phyloP scores from a whole-genome alignment of 768 basidiomycete species.

The Kwoniella botswanensis region DNA sequence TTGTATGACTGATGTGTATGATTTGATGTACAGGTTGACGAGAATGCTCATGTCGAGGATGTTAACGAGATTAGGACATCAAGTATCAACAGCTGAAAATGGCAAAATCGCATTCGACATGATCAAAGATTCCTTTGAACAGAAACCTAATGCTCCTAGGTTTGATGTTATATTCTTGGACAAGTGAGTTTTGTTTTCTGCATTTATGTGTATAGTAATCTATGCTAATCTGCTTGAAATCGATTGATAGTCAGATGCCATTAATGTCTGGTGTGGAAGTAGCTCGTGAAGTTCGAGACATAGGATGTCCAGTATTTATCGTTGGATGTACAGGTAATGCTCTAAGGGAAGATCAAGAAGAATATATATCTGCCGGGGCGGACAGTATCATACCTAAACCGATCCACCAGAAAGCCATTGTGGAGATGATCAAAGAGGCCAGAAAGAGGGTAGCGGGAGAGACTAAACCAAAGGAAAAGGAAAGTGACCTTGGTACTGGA shows the following conservation, averaged over 20 bases:
- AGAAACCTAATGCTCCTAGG: slow-evolving; percentile 25
- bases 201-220: background rate
- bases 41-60: slow-evolving; percentile 57
- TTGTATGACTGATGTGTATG: background rate
- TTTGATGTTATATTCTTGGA: slow-evolving; percentile 55
- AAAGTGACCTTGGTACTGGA: background rate
- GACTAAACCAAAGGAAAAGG: slow-evolving; percentile 41
- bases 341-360: slow-evolving; percentile 55
- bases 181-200: slow-evolving; percentile 43
- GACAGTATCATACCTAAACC: slow-evolving; percentile 56
- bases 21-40: slow-evolving; percentile 39
- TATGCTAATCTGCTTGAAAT: background rate
- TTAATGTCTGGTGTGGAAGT: slow-evolving; percentile 57
- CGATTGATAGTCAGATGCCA: slow-evolving; percentile 54
- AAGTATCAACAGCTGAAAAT: slow-evolving; percentile 54
- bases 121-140: slow-evolving; percentile 40
- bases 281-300: slow-evolving; percentile 48
- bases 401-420: slow-evolving; percentile 49
- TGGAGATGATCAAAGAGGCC: slow-evolving; percentile 51
- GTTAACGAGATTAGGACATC: slow-evolving; percentile 54
- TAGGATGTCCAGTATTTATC: slow-evolving; percentile 52
- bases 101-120: slow-evolving; percentile 53
- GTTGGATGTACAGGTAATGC: slow-evolving; percentile 58
- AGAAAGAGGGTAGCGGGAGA: slow-evolving; percentile 49
- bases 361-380: slow-evolving; percentile 55